Conservation (phyloP, 441 rosid genomes). For the Manihot esculenta region DNA sequence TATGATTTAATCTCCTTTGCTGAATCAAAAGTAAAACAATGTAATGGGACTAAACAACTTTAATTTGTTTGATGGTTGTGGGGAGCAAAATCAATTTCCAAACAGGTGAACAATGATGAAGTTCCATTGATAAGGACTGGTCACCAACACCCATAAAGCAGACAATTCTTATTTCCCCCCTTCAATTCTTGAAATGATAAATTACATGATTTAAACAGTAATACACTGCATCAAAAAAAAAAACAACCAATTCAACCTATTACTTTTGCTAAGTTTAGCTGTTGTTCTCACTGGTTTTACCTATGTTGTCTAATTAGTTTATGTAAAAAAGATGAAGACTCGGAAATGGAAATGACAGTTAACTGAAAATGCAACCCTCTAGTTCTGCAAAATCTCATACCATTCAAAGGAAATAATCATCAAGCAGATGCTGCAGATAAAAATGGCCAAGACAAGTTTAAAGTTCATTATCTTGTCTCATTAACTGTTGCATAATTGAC, state of each 20-base stretch:
- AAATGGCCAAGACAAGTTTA: slow-evolving; percentile 14
- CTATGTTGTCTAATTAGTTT: no score
- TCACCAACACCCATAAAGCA: slow-evolving; percentile 40
- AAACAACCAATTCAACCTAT: background rate
- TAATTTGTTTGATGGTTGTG: slow-evolving; percentile 47
- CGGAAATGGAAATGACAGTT: slow-evolving; percentile 12
- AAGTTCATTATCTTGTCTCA: background rate
- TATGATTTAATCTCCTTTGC: slow-evolving; percentile 71
- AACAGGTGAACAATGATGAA: slow-evolving; percentile 72
- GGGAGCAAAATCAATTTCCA: slow-evolving; percentile 83
- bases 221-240: background rate
- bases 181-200: background rate
- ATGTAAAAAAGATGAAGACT: background rate
- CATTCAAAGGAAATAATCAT: background rate
- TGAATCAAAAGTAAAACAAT: slow-evolving; percentile 67
- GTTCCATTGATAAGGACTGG: slow-evolving; percentile 51
- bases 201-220: background rate
- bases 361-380: background rate
- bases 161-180: background rate
- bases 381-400: background rate
- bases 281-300: background rate
- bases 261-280: background rate
- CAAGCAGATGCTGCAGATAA: slow-evolving; percentile 4
- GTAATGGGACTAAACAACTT: slow-evolving; percentile 61
- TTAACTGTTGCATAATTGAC: slow-evolving; percentile 4